These are phyloP conservation scores for Fusarium sp. DNA, from an alignment of 2,329 filamentous ascomycete genomes.

Conservation along the genomic window DNA sequence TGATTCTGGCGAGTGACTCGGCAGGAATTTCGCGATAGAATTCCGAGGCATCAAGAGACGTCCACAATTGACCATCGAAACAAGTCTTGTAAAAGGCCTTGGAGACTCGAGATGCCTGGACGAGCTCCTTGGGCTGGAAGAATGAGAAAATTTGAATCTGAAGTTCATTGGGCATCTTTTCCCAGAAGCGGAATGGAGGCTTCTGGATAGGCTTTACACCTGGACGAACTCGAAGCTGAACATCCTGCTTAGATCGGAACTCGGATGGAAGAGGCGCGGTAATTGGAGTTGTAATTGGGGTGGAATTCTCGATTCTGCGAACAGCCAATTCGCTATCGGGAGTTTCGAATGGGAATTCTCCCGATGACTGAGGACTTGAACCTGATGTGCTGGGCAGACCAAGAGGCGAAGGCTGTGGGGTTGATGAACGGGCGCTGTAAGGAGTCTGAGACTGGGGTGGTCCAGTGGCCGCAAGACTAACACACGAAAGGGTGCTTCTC, in stretches of 20 bases:
- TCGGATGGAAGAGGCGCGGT: conserved; percentile 74
- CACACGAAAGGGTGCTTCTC: conserved; percentile 65
- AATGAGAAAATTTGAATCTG: conserved; percentile 81
- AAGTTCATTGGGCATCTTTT: conserved; percentile 83
- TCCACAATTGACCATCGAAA: conserved; percentile 96
- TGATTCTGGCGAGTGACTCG: conserved; percentile 84
- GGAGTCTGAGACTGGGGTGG: conserved; percentile 47
- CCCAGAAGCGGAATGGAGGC: conserved; percentile 76
- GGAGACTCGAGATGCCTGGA: conserved; percentile 81
- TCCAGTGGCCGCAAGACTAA: conserved; percentile 60
- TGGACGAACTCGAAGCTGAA: conserved; percentile 32
- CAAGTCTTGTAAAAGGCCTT: conserved; percentile 84
- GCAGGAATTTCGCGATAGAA: conserved; percentile 91
- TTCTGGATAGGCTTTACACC: conserved; percentile 44
- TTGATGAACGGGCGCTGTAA: conserved; percentile 46
- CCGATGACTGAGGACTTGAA: conserved; percentile 54
- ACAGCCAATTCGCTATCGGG: conserved; percentile 63
- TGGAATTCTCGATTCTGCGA: conserved; percentile 66
- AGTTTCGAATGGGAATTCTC: conserved; percentile 57
- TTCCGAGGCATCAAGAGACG: conserved; percentile 81
- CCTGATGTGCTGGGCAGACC: conserved; percentile 51
- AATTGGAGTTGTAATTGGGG: conserved; percentile 52
- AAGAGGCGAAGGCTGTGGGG: conserved; percentile 57
- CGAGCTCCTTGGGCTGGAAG: conserved; percentile 82
- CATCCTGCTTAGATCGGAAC: conserved; percentile 58